Evolutionary conservation across 352 stramenopile species (phyloP).

Genomic region (Globisporangium nunn): DNA sequence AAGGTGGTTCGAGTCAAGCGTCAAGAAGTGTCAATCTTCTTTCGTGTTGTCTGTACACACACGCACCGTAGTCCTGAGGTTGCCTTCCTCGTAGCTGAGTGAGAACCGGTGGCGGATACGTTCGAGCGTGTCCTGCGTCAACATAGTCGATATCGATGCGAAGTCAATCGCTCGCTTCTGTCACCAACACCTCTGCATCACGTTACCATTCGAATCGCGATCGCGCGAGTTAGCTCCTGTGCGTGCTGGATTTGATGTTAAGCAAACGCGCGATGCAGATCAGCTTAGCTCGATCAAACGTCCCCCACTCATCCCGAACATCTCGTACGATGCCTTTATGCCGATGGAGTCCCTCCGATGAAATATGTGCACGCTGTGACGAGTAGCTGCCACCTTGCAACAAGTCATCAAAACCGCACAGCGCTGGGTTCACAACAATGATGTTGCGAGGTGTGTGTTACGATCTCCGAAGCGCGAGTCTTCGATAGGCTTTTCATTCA

Average conservation of each 20-base stretch:
- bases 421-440: slow-evolving; percentile 13
- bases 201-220: slow-evolving; percentile 22
- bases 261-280: not conserved
- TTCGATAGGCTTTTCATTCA: not conserved
- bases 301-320: slow-evolving; percentile 1
- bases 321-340: slow-evolving; percentile 30
- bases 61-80: slow-evolving; percentile 8
- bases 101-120: slow-evolving; percentile 18
- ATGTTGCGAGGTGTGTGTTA: not conserved
- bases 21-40: not conserved
- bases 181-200: not conserved
- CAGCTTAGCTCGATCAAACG: slow-evolving; percentile 13
- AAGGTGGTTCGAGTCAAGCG: not conserved
- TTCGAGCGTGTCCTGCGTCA: slow-evolving; percentile 7
- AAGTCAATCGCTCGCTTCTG: not conserved
- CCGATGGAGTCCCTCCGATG: slow-evolving; percentile 3
- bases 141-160: not conserved
- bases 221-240: slow-evolving; percentile 24
- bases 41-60: not conserved
- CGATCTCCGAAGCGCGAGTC: no score
- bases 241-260: slow-evolving; percentile 16
- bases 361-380: not conserved
- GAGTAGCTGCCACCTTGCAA: slow-evolving; percentile 1
- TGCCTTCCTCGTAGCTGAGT: slow-evolving; percentile 21
- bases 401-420: slow-evolving; percentile 58